phyloP scores from a whole-genome alignment of 202 grass and related monocot genomes.

The Zoysia matrella region DNA sequence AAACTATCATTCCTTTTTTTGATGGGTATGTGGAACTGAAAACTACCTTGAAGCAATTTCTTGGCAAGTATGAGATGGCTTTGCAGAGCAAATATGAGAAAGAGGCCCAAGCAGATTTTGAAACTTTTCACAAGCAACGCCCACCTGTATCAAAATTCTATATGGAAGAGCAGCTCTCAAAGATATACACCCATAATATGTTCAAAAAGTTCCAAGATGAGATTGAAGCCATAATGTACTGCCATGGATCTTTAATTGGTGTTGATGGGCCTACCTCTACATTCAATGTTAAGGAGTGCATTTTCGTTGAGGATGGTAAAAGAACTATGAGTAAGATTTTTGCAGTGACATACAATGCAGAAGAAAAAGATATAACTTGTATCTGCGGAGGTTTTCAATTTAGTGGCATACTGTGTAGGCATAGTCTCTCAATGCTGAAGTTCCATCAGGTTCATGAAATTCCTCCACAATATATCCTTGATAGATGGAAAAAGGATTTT shows the following conservation, averaged over 20 bases:
- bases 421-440: slow-evolving; percentile 90
- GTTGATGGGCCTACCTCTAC: slow-evolving; percentile 62
- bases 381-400: slow-evolving; percentile 99
- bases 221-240: slow-evolving; percentile 99
- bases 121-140: slow-evolving; percentile 96
- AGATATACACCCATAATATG: slow-evolving; percentile 92
- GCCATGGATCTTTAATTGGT: slow-evolving; percentile 69
- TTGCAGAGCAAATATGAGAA: slow-evolving; percentile 97
- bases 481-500: slow-evolving; percentile 97
- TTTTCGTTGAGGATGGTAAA: slow-evolving; percentile 94
- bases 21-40: slow-evolving; percentile 87
- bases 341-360: slow-evolving; percentile 71
- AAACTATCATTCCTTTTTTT: slow-evolving; percentile 78
- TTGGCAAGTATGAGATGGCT: slow-evolving; percentile 85
- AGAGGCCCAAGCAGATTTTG: slow-evolving; percentile 97
- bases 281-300: slow-evolving; percentile 89
- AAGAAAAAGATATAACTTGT: slow-evolving; percentile 78
- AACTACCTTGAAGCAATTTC: slow-evolving; percentile 90
- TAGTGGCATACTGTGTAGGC: slow-evolving; percentile 86
- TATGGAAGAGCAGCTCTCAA: slow-evolving; percentile 98
- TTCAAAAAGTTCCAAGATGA: slow-evolving; percentile 99
- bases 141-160: slow-evolving; percentile 95
- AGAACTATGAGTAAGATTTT: slow-evolving; percentile 87
- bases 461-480: slow-evolving; percentile 79
- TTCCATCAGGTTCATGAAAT: slow-evolving; percentile 93